Base-by-base conservation (phyloP, 2,329 filamentous ascomycete species). In the Cadophora sp. region DNA sequence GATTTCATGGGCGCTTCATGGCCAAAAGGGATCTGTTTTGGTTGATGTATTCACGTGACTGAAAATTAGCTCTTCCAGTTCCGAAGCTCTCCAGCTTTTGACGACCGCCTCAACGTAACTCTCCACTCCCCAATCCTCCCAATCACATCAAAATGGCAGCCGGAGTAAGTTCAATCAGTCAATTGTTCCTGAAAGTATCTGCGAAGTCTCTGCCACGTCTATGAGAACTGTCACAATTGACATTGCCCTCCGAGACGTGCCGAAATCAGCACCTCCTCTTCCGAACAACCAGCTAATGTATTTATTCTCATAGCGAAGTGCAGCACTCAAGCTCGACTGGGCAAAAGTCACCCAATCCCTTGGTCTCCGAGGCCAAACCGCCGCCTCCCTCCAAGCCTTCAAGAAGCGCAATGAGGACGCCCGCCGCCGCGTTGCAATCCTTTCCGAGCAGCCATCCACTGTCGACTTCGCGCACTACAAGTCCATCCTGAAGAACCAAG, bases 381-480 rank as follows among this genome's bases (percentile, higher is more conserved):
- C 93, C 76, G 85, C 91, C 78, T 92, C 95, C 71, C 93, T 99
- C 71, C 91, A 95, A 82, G 89, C 93, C 75, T 99, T 99, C 91
- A 99, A 99, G 90, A 96, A 97, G 90, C 94, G 96, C 85, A 97
- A 98, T 87, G 96, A 99, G 81, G 94, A 97, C 81, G 95, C 93
- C 80, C 94, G 95, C 84, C 95, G 96, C 86, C 95, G 95, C 85
- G 87, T 99, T 71, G 89, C 92, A 82, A 78, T 89, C 72, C 93
- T 99, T 68, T 90, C 89, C 73, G 93, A 97, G 83, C 90, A 92
- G 81, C 85, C 95, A 73, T 93, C 93, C 79, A 88, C 89, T 68
- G 89, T 99, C 84, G 94, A 99, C 87, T 98, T 99, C 84, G 83
- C 89, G 76, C 88, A 95, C 83, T 99, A 98, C 92, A 94, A 94